Evolutionary conservation across 208 protist species (phyloP).

Genomic region (Blechomonas ayalai): DNA sequence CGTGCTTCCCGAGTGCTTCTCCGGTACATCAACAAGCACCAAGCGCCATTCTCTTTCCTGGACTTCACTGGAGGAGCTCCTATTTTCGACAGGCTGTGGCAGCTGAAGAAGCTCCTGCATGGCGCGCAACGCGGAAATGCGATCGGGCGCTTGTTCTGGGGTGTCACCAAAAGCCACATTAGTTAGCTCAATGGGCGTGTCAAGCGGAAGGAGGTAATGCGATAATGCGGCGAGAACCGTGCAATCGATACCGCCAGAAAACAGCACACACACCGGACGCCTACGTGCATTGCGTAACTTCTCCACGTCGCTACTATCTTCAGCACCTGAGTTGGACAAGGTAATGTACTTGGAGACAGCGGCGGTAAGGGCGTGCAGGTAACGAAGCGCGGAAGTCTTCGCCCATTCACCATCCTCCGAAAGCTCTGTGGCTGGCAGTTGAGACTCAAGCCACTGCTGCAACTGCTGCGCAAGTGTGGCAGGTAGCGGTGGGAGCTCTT

Average conservation of each 20-base stretch:
- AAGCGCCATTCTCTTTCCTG: conserved; percentile 77
- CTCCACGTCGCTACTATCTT: conserved; percentile 31
- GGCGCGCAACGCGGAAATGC: conserved; percentile 63
- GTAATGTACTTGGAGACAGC: conserved; percentile 57
- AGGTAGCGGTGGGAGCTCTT: conserved; percentile 1
- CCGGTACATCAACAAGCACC: conserved; percentile 81
- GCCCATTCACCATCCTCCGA: conserved; percentile 20
- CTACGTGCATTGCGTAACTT: conserved; percentile 23
- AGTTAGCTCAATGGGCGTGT: conserved; percentile 89
- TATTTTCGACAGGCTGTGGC: conserved; percentile 21
- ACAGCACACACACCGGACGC: conserved; percentile 81
- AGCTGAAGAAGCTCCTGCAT: conserved; percentile 76
- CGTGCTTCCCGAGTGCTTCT: conserved; percentile 17
- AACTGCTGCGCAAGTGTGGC: conserved; percentile 2
- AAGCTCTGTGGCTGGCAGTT: not conserved
- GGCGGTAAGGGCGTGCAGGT: conserved; percentile 63
- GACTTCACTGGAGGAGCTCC: not conserved
- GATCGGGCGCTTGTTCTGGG: conserved; percentile 76
- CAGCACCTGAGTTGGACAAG: conserved; percentile 32
- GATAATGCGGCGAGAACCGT: conserved; percentile 89
- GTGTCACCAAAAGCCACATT: conserved; percentile 91
- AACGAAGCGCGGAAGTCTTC: conserved; percentile 37
- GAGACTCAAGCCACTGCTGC: not conserved
- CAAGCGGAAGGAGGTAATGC: conserved; percentile 69
- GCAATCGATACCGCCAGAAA: conserved; percentile 93